Evolutionary conservation across 2,329 filamentous ascomycete species (phyloP).

Genomic region (Lecanoromycetidae sp.): DNA sequence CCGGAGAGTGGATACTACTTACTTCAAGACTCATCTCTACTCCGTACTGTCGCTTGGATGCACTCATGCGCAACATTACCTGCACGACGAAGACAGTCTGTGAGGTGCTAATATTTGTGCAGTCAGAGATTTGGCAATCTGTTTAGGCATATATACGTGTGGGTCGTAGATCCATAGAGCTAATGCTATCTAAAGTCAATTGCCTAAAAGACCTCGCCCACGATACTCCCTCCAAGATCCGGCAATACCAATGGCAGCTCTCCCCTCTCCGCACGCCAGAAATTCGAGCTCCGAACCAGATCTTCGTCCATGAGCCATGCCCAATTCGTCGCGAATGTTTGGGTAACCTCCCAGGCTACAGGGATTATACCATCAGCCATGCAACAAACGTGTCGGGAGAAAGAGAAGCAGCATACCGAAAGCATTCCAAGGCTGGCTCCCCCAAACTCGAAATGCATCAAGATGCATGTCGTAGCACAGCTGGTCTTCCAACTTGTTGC

Average conservation of each 20-base stretch:
- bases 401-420: background rate
- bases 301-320: slow-evolving; percentile 9
- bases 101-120: too few species aligned
- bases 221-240: background rate
- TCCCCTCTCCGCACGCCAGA: slow-evolving; percentile 11
- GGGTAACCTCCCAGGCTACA: slow-evolving; percentile 12
- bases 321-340: slow-evolving; percentile 11
- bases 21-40: too few species aligned
- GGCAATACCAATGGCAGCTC: slow-evolving; percentile 9
- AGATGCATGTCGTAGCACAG: slow-evolving; percentile 8
- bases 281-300: slow-evolving; percentile 10
- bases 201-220: background rate
- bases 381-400: background rate
- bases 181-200: background rate
- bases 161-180: too few species aligned
- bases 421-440: slow-evolving; percentile 6
- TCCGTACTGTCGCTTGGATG: too few species aligned
- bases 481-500: slow-evolving; percentile 5
- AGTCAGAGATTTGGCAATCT: too few species aligned
- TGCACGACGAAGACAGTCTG: too few species aligned
- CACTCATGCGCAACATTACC: too few species aligned
- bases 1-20: too few species aligned
- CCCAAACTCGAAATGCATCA: slow-evolving; percentile 7
- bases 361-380: background rate
- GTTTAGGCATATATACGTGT: too few species aligned